A percentile compares a stretch with the other conserved stretches of the same genome.
Conservation (phyloP, 805 yeast genomes). For the Candida maris region DNA sequence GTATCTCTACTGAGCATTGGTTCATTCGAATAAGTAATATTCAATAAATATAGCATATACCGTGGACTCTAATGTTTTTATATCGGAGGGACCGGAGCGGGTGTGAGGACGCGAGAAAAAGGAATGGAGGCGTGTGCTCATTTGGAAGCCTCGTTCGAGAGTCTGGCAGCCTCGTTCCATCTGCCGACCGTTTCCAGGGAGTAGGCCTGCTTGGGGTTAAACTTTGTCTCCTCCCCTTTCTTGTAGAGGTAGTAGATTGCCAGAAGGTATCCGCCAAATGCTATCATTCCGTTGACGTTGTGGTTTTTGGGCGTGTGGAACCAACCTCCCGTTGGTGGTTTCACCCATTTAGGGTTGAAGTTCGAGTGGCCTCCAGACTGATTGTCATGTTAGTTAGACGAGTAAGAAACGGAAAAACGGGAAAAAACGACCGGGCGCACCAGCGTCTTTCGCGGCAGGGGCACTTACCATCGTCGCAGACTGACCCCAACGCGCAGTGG, state of each 20-base stretch:
- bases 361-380: conserved; percentile 16
- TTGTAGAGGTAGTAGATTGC: conserved; percentile 31
- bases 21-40: conserved; percentile 4
- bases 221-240: conserved; percentile 36
- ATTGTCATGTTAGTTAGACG: no score
- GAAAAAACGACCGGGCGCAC: no score
- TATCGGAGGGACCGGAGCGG: no score
- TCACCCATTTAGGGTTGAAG: conserved; percentile 32
- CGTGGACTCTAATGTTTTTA: no score
- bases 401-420: no score
- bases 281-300: conserved; percentile 39
- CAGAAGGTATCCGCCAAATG: conserved; percentile 37
- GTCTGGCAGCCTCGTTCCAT: conserved; percentile 47
- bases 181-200: conserved; percentile 37
- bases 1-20: conserved; percentile 39
- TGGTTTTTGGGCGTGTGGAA: conserved; percentile 50
- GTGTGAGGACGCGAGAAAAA: no score
- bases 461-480: no score
- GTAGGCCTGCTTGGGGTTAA: conserved; percentile 35
- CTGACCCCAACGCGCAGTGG: no score
- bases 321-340: conserved; percentile 56
- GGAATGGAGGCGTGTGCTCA: no score
- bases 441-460: no score
- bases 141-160: conserved; percentile 7
- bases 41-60: no score